Base-by-base conservation (phyloP, 192 early-diverging fungal species). In the Gonapodya prolifera region DNA sequence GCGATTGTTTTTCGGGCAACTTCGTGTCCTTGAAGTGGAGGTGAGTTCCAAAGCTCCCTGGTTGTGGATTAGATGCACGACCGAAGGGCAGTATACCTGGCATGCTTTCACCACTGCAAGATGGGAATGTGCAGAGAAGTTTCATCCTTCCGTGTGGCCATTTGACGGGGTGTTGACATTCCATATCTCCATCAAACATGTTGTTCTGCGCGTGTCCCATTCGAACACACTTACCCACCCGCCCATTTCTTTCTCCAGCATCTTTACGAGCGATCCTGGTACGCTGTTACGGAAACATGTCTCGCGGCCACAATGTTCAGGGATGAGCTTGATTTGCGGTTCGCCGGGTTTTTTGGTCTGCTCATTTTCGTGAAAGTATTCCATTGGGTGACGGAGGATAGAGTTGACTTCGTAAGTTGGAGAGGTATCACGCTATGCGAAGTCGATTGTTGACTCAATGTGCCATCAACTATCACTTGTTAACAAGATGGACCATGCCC, bases 201-300 rank as follows among this genome's bases (percentile, higher is more conserved):
- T 1, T 31, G 32, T 1, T 31, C 1, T 2, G n/a, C n/a, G 1
- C n/a, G 31, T 1, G 34, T 0, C 36, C n/a, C n/a, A 1, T 29
- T 35, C 1, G 0, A 23, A 23, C 8, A 61, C 8, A 61, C 45
- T 61, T 29, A 34, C 61, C 30, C 34, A 2, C 33, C 35, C 45
- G 8, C 17, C 34, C 2, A 75, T 29, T 30, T 83, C 35, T 35
- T 29, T 32, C 75, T 76, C 18, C 34, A 94, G 92, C 96, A 97
- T 79, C 84, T 98, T n/a, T 98, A 99, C 79, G 97, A 99, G 81
- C 88, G 93, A 30, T 93, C 95, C 13, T 99, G 97, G 97, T 94
- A 96, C 82, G 94, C 96, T 2, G 91, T 99, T 36, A 97, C 95
- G 35, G 97, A 99, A 81, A 97, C 94, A 1, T 94, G 93, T 80